Evolutionary conservation across 2,329 filamentous ascomycete genomes (phyloP).

Genomic region (Calonectria pseudoreteaudii): DNA sequence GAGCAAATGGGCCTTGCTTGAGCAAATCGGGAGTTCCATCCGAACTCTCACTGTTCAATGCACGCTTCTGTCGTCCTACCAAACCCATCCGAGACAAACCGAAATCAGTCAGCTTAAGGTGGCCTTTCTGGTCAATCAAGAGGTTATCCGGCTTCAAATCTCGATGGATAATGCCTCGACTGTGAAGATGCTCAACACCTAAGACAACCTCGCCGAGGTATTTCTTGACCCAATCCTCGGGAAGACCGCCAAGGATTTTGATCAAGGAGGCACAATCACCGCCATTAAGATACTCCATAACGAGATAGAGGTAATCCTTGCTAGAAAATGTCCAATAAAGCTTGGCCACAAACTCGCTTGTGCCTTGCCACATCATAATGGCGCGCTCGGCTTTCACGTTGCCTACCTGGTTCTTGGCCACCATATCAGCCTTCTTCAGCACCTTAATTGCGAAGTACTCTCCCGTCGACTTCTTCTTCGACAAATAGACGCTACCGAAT

Average conservation of each 20-base stretch:
- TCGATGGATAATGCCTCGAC: constrained; percentile 93
- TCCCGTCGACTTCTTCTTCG: constrained; percentile 98
- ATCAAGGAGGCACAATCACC: constrained; percentile 97
- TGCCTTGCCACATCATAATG: constrained; percentile 99
- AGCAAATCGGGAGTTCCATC: constrained; percentile 93
- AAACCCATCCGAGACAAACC: constrained; percentile 97
- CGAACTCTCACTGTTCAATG: constrained; percentile 78
- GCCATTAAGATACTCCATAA: constrained; percentile 99
- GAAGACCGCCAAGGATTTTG: constrained; percentile 90
- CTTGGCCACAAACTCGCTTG: constrained; percentile 99
- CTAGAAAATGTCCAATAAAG: constrained; percentile 99
- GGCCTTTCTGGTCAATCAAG: constrained; percentile 95
- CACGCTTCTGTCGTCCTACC: constrained; percentile 94
- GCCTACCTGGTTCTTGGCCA: constrained; percentile 98
- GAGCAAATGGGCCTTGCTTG: constrained; percentile 90
- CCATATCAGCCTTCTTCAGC: constrained; percentile 99
- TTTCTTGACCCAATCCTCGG: constrained; percentile 98
- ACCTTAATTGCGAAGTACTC: constrained; percentile 99
- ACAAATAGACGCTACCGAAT: constrained; percentile 96
- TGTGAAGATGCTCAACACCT: constrained; percentile 96
- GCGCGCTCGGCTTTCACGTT: constrained; percentile 98
- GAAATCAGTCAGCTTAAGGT: constrained; percentile 97
- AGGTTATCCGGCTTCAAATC: constrained; percentile 98
- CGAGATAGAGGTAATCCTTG: constrained; percentile 97
- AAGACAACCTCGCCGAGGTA: constrained; percentile 96